Base-by-base conservation (phyloP, 2,329 filamentous ascomycete genomes). In the Thyridium curvatum region DNA sequence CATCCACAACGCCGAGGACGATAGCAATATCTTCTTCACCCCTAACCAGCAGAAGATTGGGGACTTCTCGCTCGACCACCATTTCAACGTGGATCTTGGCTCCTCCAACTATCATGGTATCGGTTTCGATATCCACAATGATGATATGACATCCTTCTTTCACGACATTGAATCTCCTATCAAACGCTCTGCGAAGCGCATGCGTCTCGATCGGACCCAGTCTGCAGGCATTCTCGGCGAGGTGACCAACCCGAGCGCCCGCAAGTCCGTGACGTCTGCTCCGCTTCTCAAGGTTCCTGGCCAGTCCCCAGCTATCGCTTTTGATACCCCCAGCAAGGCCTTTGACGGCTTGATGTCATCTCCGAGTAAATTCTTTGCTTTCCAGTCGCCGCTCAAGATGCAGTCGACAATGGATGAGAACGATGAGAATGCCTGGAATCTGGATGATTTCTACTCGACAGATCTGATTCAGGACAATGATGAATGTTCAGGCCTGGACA, bases 401-500 rank as follows among this genome's bases (percentile, higher is more conserved):
- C 48, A 55, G 21, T 52, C 52, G 35, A 63, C 34, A 41, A 60
- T 63, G 38, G 51, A 56, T 10, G 48, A 59, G 13, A 61, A 68
- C 18, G 58, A 60, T 18, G 67, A 64, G 42, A 62, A 59, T 30
- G 53, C 58, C 12, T 69, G 74, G 5, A 54, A 55, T 2, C 50
- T 67, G 33, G 70, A 76, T 8, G 73, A 77, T 12, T 69, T 78
- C 21, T 78, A 72, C 49, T 62, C 67, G 15, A 48, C 68, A 0
- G 72, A 79, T 29, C 68, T 82, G 31, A 65, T 79, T 37, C 79
- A 83, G 43, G 77, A 79, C 31, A 65, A 66, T 3, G 69, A 76
- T 41, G 78, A 82, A 32, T 69, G 68, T 42, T 62, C 73, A 12
- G 77, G 74, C 2, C 71, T 88, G 37, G 84, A 89, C 51, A 82